phyloP scores from a whole-genome alignment of 2,329 filamentous ascomycete genomes.

The Trichophyton rubrum region DNA sequence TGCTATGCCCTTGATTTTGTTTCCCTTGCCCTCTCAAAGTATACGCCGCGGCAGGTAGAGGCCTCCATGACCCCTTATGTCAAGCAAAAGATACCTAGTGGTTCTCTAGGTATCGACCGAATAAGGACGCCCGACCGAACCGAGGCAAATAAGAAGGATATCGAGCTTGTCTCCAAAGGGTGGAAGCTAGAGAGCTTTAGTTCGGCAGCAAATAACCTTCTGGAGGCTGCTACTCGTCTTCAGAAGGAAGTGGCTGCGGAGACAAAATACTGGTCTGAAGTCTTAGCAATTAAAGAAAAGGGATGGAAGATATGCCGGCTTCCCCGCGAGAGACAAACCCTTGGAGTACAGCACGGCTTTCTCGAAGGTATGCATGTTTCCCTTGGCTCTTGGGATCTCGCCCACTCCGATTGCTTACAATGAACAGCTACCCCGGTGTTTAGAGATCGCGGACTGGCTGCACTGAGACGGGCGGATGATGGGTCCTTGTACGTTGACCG shows the following conservation, averaged over 20 bases:
- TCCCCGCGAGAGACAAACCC: conserved; percentile 56
- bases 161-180: conserved; percentile 46
- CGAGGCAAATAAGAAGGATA: conserved; percentile 42
- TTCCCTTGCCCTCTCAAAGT: conserved; percentile 71
- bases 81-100: conserved; percentile 58
- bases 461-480: conserved; percentile 60
- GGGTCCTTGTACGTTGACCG: conserved; percentile 65
- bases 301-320: conserved; percentile 78
- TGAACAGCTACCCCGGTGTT: conserved; percentile 42
- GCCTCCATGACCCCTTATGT: conserved; percentile 58
- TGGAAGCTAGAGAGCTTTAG: conserved; percentile 70
- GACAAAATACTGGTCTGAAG: conserved; percentile 76
- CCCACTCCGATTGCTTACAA: background rate
- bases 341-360: conserved; percentile 84
- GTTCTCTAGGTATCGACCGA: conserved; percentile 58
- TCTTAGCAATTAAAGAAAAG: conserved; percentile 65
- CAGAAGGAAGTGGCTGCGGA: conserved; percentile 68
- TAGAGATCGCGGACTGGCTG: conserved; percentile 63
- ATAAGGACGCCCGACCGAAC: conserved; percentile 50
- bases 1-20: conserved; percentile 67
- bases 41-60: conserved; percentile 57
- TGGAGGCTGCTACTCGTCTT: conserved; percentile 58
- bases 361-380: conserved; percentile 48
- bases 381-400: conserved; percentile 6
- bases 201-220: conserved; percentile 58